Evolutionary conservation across 1,284 basidiomycete species (phyloP).

Genomic region (Pulchroboletus neoregius): DNA sequence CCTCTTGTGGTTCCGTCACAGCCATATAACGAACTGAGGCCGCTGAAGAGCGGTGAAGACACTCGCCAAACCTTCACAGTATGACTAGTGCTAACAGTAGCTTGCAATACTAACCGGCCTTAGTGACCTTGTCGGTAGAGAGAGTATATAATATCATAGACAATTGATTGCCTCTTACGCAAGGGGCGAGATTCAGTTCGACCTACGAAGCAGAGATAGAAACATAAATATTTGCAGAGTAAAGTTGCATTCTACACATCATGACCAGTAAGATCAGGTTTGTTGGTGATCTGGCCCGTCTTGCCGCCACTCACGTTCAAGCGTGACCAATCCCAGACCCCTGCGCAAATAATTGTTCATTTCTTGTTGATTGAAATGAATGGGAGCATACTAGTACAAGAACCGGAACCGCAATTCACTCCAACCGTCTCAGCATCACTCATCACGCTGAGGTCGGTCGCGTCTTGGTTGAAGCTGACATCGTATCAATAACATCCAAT

Average conservation of each 20-base stretch:
- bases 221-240: no score
- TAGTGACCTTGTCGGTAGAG: no score
- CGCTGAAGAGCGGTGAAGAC: no score
- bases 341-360: conserved; percentile 23
- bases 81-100: no score
- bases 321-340: conserved; percentile 51
- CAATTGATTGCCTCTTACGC: no score
- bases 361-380: background rate
- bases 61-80: no score
- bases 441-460: conserved; percentile 37
- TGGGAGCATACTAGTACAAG: conserved; percentile 38
- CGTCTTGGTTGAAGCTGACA: conserved; percentile 37
- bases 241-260: background rate
- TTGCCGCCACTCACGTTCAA: conserved; percentile 45
- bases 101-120: no score
- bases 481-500: conserved; percentile 26
- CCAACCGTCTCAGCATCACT: conserved; percentile 37
- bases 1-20: no score
- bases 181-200: no score
- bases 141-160: no score
- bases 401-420: conserved; percentile 44
- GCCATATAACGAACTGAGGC: no score
- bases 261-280: background rate
- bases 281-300: background rate
- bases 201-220: no score